Base-by-base conservation (phyloP, 306 rosid genomes). In the Gastrolobium villosum region DNA sequence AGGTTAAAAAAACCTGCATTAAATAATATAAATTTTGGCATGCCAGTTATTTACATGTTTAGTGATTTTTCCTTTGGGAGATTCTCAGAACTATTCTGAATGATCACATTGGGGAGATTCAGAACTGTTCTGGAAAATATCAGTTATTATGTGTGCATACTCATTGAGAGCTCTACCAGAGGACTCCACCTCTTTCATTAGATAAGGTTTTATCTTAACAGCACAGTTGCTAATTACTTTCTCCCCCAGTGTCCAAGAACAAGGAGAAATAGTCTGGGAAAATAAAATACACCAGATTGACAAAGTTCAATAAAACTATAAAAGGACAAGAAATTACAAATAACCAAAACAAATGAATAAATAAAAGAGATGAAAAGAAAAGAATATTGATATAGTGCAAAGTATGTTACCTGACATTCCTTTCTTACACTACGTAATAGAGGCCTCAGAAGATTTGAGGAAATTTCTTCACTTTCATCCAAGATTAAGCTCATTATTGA, bases 401-500 rank as follows among this genome's bases (percentile, higher is more conserved):
- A 56, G 35, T 49, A 44, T 1, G 37, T 35, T 65, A 93, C 98
- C 94, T 84, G 84, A 62, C 86, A 87, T 84, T 87, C 93, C 83
- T 85, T 94, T 70, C 56, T 69, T 10, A 87, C 77, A 48, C 94
- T 85, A 46, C 85, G 83, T 79, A 94, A 78, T 20, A 94, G 81
- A 40, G 92, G 82, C 37, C 72, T 61, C 7, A 94, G 89, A 82
- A 90, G 87, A 81, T 86, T 87, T 3, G 70, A 8, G 11, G 98
- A 86, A 78, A 91, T 76, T 36, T 87, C 90, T 59, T 94, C 98
- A 62, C 91, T 87, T 76, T 91, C 97, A 2, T 89, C 63, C 34
- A 94, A 50, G 57, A 89, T 81, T 81, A 77, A 28, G 6, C 84
- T 89, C 97, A 91, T 88, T 84, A 91, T 85, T 34, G 64, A 15